Base-by-base conservation (phyloP, 495 filamentous ascomycete genomes). In the Penicillium canescens region DNA sequence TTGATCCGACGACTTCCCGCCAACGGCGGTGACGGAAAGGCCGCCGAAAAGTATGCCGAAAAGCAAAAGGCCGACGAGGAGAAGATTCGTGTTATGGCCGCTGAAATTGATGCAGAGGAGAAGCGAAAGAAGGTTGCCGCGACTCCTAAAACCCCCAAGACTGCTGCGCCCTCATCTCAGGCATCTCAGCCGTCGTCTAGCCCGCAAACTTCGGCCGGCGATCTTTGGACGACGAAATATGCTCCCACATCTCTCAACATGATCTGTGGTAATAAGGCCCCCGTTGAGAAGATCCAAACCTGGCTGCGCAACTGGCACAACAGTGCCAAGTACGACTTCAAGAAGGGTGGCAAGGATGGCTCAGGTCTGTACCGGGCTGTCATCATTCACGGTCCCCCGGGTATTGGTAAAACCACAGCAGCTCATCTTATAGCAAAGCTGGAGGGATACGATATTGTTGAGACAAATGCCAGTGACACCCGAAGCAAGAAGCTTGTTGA, bases 401-500 rank as follows among this genome's bases (percentile, higher is more conserved):
- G 94, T 11, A 96, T 99, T 67, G 94, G 94, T 54, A 99, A 99
- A 74, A 99, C 94, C 2, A 98, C 95, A 16, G 92, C 94, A 21
- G 94, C 94, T 23, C 94, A 99, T 73, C 77, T 99, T 4, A 88
- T 95, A 8, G 95, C 94, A 2, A 93, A 90, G 60, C 71, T 98
- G 21, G 92, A 93, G 65, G 94, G 95, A 5, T 99, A 87, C 63
- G 94, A 99, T 71, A 78, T 96, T 35, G 71, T 98, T 18, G 94
- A 99, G 73, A 92, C 84, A 68, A 99, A 99, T 63, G 94, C 94
- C 8, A 96, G 92, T 68, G 94, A 99, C 67, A 89, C 90, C n/a
- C 81, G 94, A 65, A 96, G 92, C 74, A 99, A 99, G 72, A 97
- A 96, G 66, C 78, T 98, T 14, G 91, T 99, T 43, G 94, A 99